Evolutionary conservation across 148 eudicot genomes (phyloP).

Genomic region (Chenopodium album): DNA sequence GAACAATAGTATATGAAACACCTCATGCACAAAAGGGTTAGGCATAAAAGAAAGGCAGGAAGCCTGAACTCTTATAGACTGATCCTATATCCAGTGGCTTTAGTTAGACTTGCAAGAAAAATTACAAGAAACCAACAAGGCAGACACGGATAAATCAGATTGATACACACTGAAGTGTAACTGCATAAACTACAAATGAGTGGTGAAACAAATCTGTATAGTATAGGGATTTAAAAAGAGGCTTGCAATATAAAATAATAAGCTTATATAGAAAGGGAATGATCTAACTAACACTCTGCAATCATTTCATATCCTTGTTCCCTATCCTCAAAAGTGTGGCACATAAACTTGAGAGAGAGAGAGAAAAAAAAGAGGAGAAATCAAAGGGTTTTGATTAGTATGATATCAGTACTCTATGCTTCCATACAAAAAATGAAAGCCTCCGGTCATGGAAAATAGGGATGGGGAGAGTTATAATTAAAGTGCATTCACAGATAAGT

Average conservation of each 20-base stretch:
- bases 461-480: too few species aligned
- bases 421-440: too few species aligned
- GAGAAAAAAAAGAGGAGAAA: neutral
- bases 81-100: neutral
- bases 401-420: too few species aligned
- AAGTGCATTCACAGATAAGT: too few species aligned
- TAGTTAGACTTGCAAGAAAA: neutral
- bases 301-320: neutral
- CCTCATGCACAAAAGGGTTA: neutral
- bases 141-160: neutral
- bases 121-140: neutral
- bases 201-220: too few species aligned
- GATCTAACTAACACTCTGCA: neutral
- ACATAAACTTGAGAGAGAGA: neutral
- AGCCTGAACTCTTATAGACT: neutral
- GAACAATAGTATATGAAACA: neutral
- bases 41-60: neutral
- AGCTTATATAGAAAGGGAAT: neutral
- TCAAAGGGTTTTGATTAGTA: neutral
- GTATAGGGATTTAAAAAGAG: neutral
- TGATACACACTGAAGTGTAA: neutral
- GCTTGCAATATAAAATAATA: neutral
- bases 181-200: neutral
- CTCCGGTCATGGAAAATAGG: too few species aligned
- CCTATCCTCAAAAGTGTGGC: neutral